Base-by-base conservation (phyloP, 345 rosid genomes). In the Viola odorata region DNA sequence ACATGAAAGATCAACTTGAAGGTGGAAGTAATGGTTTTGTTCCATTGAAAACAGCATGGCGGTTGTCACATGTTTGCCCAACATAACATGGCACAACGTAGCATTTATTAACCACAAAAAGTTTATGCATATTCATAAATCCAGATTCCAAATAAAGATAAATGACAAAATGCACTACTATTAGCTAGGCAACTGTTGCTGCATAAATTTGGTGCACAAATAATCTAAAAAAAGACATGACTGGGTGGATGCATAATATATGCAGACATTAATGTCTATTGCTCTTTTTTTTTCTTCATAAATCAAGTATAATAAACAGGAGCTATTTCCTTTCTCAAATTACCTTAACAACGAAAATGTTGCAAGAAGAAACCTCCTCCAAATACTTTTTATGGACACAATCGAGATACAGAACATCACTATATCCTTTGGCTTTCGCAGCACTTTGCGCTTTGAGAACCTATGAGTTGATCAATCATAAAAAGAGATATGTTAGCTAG, bases 351-450 rank as follows among this genome's bases (percentile, higher is more conserved):
- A 87, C 75, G 69, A 91, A 91, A 64, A 88, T 84, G 63, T 91
- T 91, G 86, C 96, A 94, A n/a, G 95, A 84, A 12, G 97, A 94
- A 63, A 89, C 97, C 77, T 87, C 97, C 69, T 92, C 96, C 47
- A 92, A 70, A 75, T 85, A 94, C 65, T 77, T 81, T 66, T 82
- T 94, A 67, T 94, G 75, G 41, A 82, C 85, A 78, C 96, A 86
- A 65, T 94, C 99, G 13, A 94, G 91, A 75, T 90, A 94, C 13
- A 94, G 81, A 52, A 94, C 97, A 75, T 94, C 97, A 53, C 95
- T 85, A 70, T 80, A 94, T 69, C 97, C 99, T 58, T 71, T 71
- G 65, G 83, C 91, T 80, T 86, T 90, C 47, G 97, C 99, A 73
- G 70, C 85, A 70, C 85, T 78, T 60, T 84, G 84, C 40, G 96